These are phyloP conservation scores for Logfia minima DNA, from an alignment of 129 eudicot species.

Conservation along the genomic window DNA sequence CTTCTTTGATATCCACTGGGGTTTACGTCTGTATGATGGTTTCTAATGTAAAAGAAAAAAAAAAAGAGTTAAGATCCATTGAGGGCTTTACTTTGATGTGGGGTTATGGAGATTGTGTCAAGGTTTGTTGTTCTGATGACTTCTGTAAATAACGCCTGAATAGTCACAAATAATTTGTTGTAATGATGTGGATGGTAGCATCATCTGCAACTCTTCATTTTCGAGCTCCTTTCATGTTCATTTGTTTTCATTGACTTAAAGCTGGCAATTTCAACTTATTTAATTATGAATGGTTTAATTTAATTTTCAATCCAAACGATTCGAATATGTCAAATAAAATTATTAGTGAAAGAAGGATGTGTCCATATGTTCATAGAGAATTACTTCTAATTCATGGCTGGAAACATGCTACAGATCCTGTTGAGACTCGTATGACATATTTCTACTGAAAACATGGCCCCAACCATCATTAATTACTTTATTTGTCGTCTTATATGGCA, in stretches of 20 bases:
- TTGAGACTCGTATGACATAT: neutral
- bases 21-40: conserved; percentile 23
- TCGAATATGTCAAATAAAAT: neutral
- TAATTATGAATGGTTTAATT: neutral
- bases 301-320: neutral
- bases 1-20: conserved; percentile 38
- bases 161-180: conserved; percentile 13
- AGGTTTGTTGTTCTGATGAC: conserved; percentile 13
- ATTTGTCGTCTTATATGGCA: neutral
- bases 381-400: neutral
- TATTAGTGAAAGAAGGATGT: neutral
- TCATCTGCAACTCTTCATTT: neutral
- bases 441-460: neutral
- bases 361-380: neutral
- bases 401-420: neutral
- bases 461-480: neutral
- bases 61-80: neutral
- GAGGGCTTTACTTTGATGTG: conserved; percentile 10
- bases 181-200: conserved; percentile 6
- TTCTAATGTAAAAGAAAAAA: neutral
- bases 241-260: neutral
- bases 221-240: neutral
- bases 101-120: conserved; percentile 9
- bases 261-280: neutral
- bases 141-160: conserved; percentile 15